These are phyloP conservation scores for Pichia membranifaciens DNA, from an alignment of 805 yeast genomes.

Conservation along the genomic window DNA sequence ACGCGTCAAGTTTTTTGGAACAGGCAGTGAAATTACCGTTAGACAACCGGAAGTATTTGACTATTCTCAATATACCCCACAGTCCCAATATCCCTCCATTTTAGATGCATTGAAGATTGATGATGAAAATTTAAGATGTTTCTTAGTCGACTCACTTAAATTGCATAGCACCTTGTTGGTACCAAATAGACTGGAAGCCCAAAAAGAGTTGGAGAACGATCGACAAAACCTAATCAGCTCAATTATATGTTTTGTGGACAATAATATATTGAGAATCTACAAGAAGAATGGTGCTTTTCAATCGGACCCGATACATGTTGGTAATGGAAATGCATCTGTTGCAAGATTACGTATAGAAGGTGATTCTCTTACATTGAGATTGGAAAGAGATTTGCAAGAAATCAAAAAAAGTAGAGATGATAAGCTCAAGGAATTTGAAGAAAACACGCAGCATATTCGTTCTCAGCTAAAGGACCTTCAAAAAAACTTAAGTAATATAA, in stretches of 20 bases:
- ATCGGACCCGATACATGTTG: conserved; percentile 26
- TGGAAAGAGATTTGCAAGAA: conserved; percentile 6
- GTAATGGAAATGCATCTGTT: conserved; percentile 15
- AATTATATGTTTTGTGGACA: conserved; percentile 23
- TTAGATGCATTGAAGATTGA: conserved; percentile 56
- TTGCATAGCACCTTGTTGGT: conserved; percentile 57
- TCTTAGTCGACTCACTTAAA: conserved; percentile 56
- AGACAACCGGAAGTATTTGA: conserved; percentile 55
- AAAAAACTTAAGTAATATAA: conserved; percentile 4
- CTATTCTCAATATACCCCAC: conserved; percentile 42
- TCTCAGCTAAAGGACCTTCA: conserved; percentile 15
- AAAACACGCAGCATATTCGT: conserved; percentile 15
- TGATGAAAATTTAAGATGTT: conserved; percentile 48
- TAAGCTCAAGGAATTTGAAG: conserved; percentile 4
- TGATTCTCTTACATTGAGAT: conserved; percentile 18
- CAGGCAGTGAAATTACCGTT: conserved; percentile 39
- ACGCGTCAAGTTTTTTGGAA: conserved; percentile 29
- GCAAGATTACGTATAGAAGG: conserved; percentile 21
- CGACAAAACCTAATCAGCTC: conserved; percentile 24
- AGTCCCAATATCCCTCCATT: conserved; percentile 38
- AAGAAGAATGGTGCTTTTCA: conserved; percentile 27
- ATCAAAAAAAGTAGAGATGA: conserved; percentile 10
- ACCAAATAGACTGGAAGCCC: conserved; percentile 47
- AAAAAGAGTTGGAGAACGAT: conserved; percentile 32
- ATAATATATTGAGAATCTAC: conserved; percentile 21